Base-by-base conservation (phyloP, 768 basidiomycete species). In the Agrocybe praecox region DNA sequence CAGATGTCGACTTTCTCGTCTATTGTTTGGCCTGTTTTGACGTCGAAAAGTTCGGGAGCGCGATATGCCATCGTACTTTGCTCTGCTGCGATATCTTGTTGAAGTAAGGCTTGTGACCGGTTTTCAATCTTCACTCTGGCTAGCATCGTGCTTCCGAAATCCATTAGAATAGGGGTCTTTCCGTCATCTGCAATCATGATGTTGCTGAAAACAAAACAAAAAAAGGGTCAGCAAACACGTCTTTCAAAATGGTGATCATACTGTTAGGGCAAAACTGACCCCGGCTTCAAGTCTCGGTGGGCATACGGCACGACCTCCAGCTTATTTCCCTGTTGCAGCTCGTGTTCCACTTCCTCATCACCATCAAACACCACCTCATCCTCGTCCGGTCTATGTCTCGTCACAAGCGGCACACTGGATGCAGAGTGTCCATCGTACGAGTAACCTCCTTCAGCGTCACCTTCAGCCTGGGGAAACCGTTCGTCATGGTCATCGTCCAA, bases 21-120 rank as follows among this genome's bases (percentile, higher is more conserved):
- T 8, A 98, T 74, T 0, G 78, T 84, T 40, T 82, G 76, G 21
- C 92, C 93, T 5, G 95, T 98, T 70, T 96, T 96, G 54, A 97
- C 96, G 64, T 99, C 97, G 68, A 98, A 99, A 19, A 99, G 78
- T 67, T 99, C 97, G 0, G 97, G 97, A 1, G 97, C 96, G 18
- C 97, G 88, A 65, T 96, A 99, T 0, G 97, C 92, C 97, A 99
- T 98, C 12, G 95, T 94, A 62, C 94, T 96, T 71, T 96, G 96
- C 72, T 99, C 97, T 17, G 94, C 94, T 2, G 97, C 97, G 60
- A 96, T 86, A 69, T 99, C 97, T 79, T 98, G 97, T 63, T 98
- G 94, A 17, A 90, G 65, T 46, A 99, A 72, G 0, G 97, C 97
- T 69, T 94, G 89, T 22, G 88, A 87, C 22, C 97, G 83, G 55